Base-by-base conservation (phyloP, 2,329 filamentous ascomycete genomes). In the Xylariaceae sp. region DNA sequence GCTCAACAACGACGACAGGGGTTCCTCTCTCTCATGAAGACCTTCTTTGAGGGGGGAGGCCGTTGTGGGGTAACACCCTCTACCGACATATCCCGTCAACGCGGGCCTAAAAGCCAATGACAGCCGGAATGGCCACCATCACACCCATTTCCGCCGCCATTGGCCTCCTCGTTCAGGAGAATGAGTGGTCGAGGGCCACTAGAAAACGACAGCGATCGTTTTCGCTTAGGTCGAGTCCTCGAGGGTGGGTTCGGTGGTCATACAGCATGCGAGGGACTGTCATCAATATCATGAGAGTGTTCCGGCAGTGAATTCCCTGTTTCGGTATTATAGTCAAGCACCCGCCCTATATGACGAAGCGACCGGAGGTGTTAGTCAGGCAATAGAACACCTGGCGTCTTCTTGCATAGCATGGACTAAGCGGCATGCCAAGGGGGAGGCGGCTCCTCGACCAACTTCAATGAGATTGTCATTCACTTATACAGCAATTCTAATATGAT, bases 51-150 rank as follows among this genome's bases (percentile, higher is more conserved):
- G 30, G 30, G 30, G 30, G n/a, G 30, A 17, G 7, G 30, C 30
- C 30, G 30, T 38, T 38, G 28, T 38, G 36, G 36, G 36, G 36
- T 35, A 35, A 44, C 44, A 42, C 34, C 44, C 49, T 51, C 44
- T 51, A 47, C 50, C 50, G 50, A 51, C 50, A 53, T 50, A 45
- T 53, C 50, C 50, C 48, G 50, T 47, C 26, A 37, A 36, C 45
- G 43, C 49, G 49, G 47, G 24, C 35, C 43, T 29, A 26, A 44
- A 52, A 42, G 48, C 48, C 50, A 51, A 50, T 52, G 45, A 49
- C 33, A 45, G 33, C 39, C 44, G 48, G 50, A 42, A 37, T 41
- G 31, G 42, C 33, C 45, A 52, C 39, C 37, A 45, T 48, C 48
- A 49, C 41, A 41, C 44, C 44, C 44, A 41, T 39, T 45, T 45